Evolutionary conservation across 495 filamentous ascomycete genomes (phyloP).

Genomic region (Elasticomyces elasticus): DNA sequence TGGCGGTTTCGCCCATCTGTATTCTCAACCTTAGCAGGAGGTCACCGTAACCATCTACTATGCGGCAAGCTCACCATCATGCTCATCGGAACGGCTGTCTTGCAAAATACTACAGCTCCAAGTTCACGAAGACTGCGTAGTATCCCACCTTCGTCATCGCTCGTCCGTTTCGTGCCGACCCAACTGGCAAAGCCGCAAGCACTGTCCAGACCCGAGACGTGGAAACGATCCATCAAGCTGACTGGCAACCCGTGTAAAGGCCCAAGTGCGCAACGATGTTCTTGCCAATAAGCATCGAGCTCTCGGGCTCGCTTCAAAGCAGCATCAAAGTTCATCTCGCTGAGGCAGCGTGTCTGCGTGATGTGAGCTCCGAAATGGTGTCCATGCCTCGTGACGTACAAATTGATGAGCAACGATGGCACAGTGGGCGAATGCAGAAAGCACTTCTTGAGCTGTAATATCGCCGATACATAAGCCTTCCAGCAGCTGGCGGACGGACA

Average conservation of each 20-base stretch:
- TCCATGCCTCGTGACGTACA: neutral
- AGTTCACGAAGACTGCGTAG: slow-evolving; percentile 1
- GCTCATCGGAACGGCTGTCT: slow-evolving; percentile 41
- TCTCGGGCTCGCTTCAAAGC: slow-evolving; percentile 35
- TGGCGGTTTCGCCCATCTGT: slow-evolving; percentile 26
- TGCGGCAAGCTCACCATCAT: neutral
- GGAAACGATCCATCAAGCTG: slow-evolving; percentile 31
- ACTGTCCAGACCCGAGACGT: slow-evolving; percentile 16
- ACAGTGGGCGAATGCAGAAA: slow-evolving; percentile 35
- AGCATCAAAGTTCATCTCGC: slow-evolving; percentile 33
- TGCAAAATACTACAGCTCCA: slow-evolving; percentile 42
- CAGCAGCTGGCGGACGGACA: too few species aligned
- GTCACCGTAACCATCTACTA: neutral
- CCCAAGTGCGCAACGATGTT: slow-evolving; percentile 31
- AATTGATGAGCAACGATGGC: neutral
- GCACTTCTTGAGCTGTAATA: too few species aligned
- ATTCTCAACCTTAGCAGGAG: slow-evolving; percentile 27
- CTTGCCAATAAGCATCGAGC: slow-evolving; percentile 36
- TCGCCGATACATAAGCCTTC: too few species aligned
- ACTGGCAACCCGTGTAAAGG: slow-evolving; percentile 37
- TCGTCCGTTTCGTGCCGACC: neutral
- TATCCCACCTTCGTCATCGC: neutral
- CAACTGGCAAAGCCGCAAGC: slow-evolving; percentile 20
- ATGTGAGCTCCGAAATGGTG: neutral
- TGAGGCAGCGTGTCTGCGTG: slow-evolving; percentile 28